A percentile compares a stretch with the other conserved stretches of the same genome.
Evolutionary conservation across 2,329 filamentous ascomycete species (phyloP).

Genomic region (Rosellinia necatrix): DNA sequence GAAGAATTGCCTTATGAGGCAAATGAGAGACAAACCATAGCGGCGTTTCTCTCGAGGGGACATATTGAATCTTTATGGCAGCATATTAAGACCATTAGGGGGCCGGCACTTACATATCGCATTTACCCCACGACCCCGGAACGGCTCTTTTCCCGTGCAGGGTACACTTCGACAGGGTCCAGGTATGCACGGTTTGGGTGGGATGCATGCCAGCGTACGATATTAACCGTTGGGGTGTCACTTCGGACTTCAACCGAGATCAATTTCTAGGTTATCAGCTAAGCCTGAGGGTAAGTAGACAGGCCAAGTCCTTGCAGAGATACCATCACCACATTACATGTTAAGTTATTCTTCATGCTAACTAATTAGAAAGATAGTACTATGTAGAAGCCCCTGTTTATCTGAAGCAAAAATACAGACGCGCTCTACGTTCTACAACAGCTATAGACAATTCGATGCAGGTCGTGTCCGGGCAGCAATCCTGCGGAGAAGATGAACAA

Average conservation of each 20-base stretch:
- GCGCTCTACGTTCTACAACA: too few relatives aligned
- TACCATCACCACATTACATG: too few relatives aligned
- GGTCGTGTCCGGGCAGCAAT: too few relatives aligned
- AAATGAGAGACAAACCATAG: slow-evolving; percentile 2
- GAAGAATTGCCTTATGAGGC: slow-evolving; percentile 9
- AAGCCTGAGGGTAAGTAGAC: too few relatives aligned
- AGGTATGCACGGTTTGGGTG: not conserved
- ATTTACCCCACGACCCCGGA: slow-evolving; percentile 33
- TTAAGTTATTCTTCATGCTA: too few relatives aligned
- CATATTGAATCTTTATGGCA: slow-evolving; percentile 16
- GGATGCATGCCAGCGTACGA: not conserved
- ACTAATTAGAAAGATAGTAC: too few relatives aligned
- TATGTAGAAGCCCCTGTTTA: too few relatives aligned
- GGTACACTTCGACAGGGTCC: not conserved
- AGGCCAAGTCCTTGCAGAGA: too few relatives aligned
- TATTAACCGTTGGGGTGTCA: slow-evolving; percentile 8
- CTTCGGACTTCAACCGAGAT: not conserved
- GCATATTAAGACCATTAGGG: slow-evolving; percentile 10
- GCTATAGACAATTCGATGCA: too few relatives aligned
- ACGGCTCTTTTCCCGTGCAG: slow-evolving; percentile 6
- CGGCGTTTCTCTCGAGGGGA: not conserved
- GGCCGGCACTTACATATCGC: slow-evolving; percentile 17
- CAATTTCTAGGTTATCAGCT: not conserved
- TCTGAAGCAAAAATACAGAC: too few relatives aligned
- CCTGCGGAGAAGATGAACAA: too few relatives aligned